Conservation (phyloP, 2,329 filamentous ascomycete species). For the Pseudogymnoascus sp. region DNA sequence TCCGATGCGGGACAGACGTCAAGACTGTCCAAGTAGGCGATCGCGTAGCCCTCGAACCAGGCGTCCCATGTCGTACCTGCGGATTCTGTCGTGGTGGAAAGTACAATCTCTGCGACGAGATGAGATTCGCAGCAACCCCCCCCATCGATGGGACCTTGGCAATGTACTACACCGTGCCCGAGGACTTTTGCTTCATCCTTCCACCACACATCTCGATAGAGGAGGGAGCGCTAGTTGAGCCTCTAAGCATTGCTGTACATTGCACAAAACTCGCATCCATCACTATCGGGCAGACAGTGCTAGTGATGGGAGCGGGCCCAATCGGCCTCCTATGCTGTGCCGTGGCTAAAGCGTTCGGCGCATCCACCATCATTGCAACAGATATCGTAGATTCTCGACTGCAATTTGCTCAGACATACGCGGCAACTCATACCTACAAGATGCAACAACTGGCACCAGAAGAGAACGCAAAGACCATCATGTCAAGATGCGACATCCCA, state of each 20-base stretch:
- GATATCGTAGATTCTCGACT: conserved; percentile 36
- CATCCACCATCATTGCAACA: conserved; percentile 37
- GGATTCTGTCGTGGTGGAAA: conserved; percentile 29
- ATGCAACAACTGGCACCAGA: conserved; percentile 26
- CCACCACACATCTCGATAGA: conserved; percentile 25
- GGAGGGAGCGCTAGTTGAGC: conserved; percentile 35
- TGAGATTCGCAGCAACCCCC: conserved; percentile 34
- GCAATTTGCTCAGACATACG: conserved; percentile 36
- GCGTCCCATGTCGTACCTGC: conserved; percentile 35
- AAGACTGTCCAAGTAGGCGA: conserved; percentile 36
- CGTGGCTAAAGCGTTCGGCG: conserved; percentile 38
- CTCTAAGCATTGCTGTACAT: conserved; percentile 39
- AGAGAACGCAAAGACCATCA: conserved; percentile 33
- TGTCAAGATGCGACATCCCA: conserved; percentile 30
- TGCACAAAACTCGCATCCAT: conserved; percentile 28
- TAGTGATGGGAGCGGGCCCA: conserved; percentile 42
- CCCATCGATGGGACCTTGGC: conserved; percentile 32
- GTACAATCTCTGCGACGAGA: conserved; percentile 34
- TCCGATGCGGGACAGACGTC: conserved; percentile 33
- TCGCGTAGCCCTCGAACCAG: conserved; percentile 40
- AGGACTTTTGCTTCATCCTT: conserved; percentile 32
- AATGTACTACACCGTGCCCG: conserved; percentile 30
- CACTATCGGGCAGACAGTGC: conserved; percentile 30
- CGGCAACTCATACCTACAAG: conserved; percentile 36
- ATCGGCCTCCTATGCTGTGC: conserved; percentile 40